Conservation (phyloP, 1,139 yeast species). For the Candida anutae region DNA sequence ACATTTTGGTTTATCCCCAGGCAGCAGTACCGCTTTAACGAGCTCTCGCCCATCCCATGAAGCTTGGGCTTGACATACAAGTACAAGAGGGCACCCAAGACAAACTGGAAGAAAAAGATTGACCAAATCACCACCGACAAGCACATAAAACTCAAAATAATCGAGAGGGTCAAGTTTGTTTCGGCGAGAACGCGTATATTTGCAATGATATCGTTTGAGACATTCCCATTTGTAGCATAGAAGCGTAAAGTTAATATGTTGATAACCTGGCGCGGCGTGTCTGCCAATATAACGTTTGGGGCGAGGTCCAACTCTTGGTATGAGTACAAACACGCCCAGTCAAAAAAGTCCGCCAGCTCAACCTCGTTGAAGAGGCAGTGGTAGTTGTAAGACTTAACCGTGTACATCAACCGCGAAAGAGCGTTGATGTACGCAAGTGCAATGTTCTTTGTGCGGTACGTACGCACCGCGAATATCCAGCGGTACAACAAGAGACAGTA, state of each 20-base stretch:
- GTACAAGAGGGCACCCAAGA: constrained; percentile 48
- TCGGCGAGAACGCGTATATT: constrained; percentile 55
- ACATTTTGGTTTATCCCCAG: constrained; percentile 47
- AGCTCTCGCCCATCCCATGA: constrained; percentile 21
- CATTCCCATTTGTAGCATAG: constrained; percentile 42
- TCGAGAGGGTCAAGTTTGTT: constrained; percentile 55
- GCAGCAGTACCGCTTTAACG: constrained; percentile 54
- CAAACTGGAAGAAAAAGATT: constrained; percentile 54
- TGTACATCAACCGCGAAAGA: constrained; percentile 52
- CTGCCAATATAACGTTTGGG: constrained; percentile 59
- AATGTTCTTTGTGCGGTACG: constrained; percentile 55
- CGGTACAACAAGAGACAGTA: constrained; percentile 52
- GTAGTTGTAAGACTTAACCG: constrained; percentile 50
- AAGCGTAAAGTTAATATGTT: constrained; percentile 65
- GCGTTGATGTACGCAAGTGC: constrained; percentile 65
- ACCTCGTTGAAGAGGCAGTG: constrained; percentile 70
- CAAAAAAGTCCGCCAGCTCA: constrained; percentile 57
- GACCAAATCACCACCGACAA: constrained; percentile 73
- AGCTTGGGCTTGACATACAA: constrained; percentile 49
- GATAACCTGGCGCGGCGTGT: constrained; percentile 83
- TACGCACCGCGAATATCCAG: constrained; percentile 49
- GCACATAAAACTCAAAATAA: constrained; percentile 67
- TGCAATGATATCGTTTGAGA: constrained; percentile 36
- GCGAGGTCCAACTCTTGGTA: constrained; percentile 65
- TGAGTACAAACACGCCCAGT: constrained; percentile 60